phyloP scores from a whole-genome alignment of 768 basidiomycete genomes.

The Tulasnella sp. region DNA sequence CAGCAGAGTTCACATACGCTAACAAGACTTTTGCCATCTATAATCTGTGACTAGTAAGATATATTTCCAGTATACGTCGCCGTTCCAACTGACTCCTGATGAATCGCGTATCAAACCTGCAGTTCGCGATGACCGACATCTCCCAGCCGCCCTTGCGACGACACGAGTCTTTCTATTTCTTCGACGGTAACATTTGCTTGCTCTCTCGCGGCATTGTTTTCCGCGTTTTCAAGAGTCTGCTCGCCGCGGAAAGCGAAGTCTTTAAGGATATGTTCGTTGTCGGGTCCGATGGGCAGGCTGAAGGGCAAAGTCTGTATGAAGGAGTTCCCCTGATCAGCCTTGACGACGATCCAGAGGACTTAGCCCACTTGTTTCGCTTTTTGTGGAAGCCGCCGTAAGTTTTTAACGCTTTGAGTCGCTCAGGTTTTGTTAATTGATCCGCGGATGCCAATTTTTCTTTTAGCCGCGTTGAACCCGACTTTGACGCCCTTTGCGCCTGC shows the following conservation, averaged over 20 bases:
- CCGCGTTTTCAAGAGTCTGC: neutral
- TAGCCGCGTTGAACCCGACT: neutral
- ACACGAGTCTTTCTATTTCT: neutral
- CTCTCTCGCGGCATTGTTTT: neutral
- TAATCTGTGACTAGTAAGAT: no score
- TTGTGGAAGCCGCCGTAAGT: neutral
- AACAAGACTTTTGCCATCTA: no score
- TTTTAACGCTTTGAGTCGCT: neutral
- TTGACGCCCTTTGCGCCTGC: neutral
- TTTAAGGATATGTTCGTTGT: slow-evolving; percentile 1
- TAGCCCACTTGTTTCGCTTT: neutral
- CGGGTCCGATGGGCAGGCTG: neutral
- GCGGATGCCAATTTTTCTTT: neutral
- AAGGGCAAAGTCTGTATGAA: neutral
- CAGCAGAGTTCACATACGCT: no score
- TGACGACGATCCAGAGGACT: neutral
- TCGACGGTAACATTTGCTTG: neutral
- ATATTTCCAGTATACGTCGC: no score
- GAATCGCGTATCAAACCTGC: no score
- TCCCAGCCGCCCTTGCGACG: neutral
- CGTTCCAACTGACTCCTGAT: no score
- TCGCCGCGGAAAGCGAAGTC: neutral
- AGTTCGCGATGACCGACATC: neutral
- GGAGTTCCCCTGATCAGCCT: slow-evolving; percentile 5
- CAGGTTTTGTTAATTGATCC: neutral